Conservation (phyloP, 441 rosid genomes). For the Populus hybrid region DNA sequence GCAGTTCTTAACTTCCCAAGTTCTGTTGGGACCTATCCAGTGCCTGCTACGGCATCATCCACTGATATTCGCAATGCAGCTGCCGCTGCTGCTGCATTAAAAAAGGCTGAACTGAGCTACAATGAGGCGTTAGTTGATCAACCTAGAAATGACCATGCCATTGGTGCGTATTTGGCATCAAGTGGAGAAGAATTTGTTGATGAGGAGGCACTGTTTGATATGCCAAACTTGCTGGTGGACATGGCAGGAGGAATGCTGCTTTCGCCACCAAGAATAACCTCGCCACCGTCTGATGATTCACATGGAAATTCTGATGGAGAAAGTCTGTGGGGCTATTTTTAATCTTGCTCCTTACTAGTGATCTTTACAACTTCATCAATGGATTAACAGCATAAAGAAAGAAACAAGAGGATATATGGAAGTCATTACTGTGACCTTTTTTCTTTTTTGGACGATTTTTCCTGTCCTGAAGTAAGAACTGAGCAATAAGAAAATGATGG, state of each 20-base stretch:
- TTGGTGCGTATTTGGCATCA: neutral
- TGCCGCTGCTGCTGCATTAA: constrained; percentile 41
- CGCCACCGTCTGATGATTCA: constrained; percentile 52
- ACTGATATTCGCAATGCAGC: constrained; percentile 76
- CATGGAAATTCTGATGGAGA: constrained; percentile 59
- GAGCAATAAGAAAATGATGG: neutral
- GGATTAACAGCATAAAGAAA: neutral
- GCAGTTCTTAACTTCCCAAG: constrained; percentile 68
- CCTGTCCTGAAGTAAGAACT: neutral
- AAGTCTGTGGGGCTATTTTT: constrained; percentile 66
- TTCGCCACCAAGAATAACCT: constrained; percentile 70
- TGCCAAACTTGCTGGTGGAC: constrained; percentile 77
- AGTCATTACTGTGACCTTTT: neutral
- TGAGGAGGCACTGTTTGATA: constrained; percentile 69
- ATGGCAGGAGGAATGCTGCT: constrained; percentile 94
- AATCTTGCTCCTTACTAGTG: neutral
- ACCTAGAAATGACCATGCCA: neutral
- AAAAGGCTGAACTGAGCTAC: constrained; percentile 20
- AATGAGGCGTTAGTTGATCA: neutral
- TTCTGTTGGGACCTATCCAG: constrained; percentile 44
- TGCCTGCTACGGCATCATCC: constrained; percentile 57
- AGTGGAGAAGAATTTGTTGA: constrained; percentile 50
- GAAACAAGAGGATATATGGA: neutral
- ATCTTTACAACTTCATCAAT: neutral
- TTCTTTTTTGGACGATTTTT: neutral